Conservation (phyloP, 2,329 filamentous ascomycete species). For the Tolypocladium paradoxum region DNA sequence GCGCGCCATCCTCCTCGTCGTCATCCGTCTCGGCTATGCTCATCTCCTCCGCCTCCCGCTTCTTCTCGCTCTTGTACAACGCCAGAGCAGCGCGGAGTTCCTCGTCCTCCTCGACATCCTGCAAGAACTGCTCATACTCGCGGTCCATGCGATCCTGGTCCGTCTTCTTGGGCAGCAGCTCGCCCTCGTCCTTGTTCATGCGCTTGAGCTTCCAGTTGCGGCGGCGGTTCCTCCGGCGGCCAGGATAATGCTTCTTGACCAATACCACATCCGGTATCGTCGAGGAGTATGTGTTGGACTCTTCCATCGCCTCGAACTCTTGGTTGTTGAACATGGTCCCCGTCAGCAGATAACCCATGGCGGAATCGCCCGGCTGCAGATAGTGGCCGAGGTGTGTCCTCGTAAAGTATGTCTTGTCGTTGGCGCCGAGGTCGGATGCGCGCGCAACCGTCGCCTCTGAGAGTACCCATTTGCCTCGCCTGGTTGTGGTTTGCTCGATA, state of each 20-base stretch:
- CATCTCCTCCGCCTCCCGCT: conserved; percentile 50
- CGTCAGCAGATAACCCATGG: conserved; percentile 84
- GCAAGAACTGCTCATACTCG: conserved; percentile 95
- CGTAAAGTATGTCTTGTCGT: conserved; percentile 80
- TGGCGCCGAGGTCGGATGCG: conserved; percentile 74
- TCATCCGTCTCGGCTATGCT: conserved; percentile 54
- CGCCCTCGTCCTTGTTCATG: conserved; percentile 81
- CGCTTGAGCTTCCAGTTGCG: conserved; percentile 93
- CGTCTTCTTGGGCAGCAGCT: conserved; percentile 73
- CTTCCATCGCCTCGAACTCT: conserved; percentile 73
- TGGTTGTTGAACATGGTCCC: conserved; percentile 89
- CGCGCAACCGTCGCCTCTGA: conserved; percentile 83
- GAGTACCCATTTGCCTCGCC: conserved; percentile 72
- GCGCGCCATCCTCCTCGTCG: conserved; percentile 53
- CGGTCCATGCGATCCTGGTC: conserved; percentile 82
- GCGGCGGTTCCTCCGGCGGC: conserved; percentile 67
- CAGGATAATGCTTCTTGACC: conserved; percentile 93
- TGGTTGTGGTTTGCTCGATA: conserved; percentile 67
- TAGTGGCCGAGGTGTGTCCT: conserved; percentile 82
- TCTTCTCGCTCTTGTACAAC: conserved; percentile 63
- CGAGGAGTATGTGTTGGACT: conserved; percentile 62
- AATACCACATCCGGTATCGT: conserved; percentile 85
- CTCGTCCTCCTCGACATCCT: conserved; percentile 90
- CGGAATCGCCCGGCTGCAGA: conserved; percentile 81
- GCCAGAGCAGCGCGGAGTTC: conserved; percentile 77